Conservation (phyloP, 2,329 filamentous ascomycete genomes). For the Calonectria hongkongensis region DNA sequence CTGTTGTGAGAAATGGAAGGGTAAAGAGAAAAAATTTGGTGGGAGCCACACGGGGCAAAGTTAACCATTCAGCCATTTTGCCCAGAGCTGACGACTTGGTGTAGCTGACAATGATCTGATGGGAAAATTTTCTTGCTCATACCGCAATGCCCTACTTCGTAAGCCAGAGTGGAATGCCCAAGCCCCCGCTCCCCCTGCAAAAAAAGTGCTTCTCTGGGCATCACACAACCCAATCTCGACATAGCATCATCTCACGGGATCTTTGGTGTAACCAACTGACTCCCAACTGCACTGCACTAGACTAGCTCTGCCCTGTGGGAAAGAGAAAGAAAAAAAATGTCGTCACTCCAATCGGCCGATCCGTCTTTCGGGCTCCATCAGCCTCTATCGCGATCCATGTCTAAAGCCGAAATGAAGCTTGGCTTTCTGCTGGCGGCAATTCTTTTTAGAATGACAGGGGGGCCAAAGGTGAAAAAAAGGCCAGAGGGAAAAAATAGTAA, state of each 20-base stretch:
- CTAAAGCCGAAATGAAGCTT: slow-evolving; percentile 51
- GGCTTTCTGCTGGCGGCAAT: slow-evolving; percentile 47
- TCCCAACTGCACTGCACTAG: slow-evolving; percentile 35
- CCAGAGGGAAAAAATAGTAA: slow-evolving; percentile 38
- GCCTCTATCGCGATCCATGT: slow-evolving; percentile 37
- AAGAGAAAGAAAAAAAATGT: slow-evolving; percentile 27
- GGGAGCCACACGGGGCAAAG: slow-evolving; percentile 2
- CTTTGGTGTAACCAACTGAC: slow-evolving; percentile 36
- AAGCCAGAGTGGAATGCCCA: slow-evolving; percentile 13
- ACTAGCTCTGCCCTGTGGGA: slow-evolving; percentile 23
- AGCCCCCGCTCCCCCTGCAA: slow-evolving; percentile 45
- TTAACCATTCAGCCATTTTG: not conserved
- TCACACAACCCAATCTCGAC: slow-evolving; percentile 53
- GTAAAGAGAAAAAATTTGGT: not conserved
- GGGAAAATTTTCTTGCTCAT: slow-evolving; percentile 29
- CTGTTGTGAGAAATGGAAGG: not conserved
- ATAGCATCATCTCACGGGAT: slow-evolving; percentile 52
- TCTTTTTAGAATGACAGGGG: slow-evolving; percentile 32
- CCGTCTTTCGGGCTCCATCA: slow-evolving; percentile 33
- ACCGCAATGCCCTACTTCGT: slow-evolving; percentile 15
- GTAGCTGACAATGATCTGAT: slow-evolving; percentile 25
- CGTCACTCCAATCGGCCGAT: slow-evolving; percentile 54
- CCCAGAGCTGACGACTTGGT: slow-evolving; percentile 23
- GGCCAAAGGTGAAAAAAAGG: slow-evolving; percentile 18
- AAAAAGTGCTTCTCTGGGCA: slow-evolving; percentile 39